Conservation (phyloP, 495 filamentous ascomycete species). For the Penicillium turbatum region DNA sequence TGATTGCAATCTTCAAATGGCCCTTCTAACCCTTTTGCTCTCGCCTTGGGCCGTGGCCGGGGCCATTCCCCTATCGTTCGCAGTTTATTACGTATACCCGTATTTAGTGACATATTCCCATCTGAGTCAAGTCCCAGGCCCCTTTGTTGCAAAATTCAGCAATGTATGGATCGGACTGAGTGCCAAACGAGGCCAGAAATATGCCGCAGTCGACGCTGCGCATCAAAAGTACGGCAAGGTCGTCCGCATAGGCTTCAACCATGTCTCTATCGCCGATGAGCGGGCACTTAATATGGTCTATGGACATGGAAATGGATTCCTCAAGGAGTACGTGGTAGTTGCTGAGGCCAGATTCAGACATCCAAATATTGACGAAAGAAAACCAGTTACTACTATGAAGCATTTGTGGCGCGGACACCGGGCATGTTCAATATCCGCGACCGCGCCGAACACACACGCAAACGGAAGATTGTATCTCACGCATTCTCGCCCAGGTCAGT, state of each 20-base stretch:
- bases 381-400: constrained; percentile 69
- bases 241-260: constrained; percentile 34
- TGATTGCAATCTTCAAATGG: constrained; percentile 7
- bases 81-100: constrained; percentile 22
- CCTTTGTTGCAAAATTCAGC: constrained; percentile 21
- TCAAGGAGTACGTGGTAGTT: constrained; percentile 50
- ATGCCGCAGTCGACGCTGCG: constrained; percentile 29
- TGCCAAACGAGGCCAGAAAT: constrained; percentile 22
- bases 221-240: constrained; percentile 41
- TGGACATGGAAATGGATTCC: constrained; percentile 57
- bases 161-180: constrained; percentile 26
- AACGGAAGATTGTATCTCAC: constrained; percentile 74
- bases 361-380: not conserved
- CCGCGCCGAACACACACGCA: constrained; percentile 70
- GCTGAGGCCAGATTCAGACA: not conserved
- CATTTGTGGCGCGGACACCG: constrained; percentile 71
- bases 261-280: constrained; percentile 33
- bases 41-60: constrained; percentile 14
- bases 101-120: constrained; percentile 17
- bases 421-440: constrained; percentile 79
- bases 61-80: constrained; percentile 14
- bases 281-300: constrained; percentile 29
- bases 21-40: constrained; percentile 7
- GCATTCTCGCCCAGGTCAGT: constrained; percentile 72
- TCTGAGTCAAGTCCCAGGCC: constrained; percentile 19